Percentiles rank a stretch among this genome's conserved stretches.
These are phyloP conservation scores for Spergularia bocconei DNA, from an alignment of 148 eudicot species.

Conservation along the genomic window DNA sequence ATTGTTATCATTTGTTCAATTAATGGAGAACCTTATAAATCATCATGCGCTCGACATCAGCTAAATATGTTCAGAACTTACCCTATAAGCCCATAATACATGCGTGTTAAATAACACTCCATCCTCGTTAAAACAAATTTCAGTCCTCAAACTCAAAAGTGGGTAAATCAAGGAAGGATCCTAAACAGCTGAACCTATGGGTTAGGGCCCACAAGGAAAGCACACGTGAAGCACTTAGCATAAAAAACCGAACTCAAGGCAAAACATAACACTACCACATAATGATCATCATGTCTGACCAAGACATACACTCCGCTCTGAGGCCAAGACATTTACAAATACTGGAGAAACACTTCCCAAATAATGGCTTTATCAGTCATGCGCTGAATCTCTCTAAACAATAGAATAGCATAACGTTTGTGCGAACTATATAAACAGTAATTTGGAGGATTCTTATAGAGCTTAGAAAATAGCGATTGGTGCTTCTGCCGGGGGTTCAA, in stretches of 20 bases:
- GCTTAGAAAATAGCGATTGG: neutral
- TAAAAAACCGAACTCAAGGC: slow-evolving; percentile 1
- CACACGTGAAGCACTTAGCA: neutral
- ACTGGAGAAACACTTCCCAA: neutral
- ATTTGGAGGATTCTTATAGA: neutral
- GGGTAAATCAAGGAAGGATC: neutral
- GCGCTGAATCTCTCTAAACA: neutral
- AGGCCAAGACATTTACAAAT: neutral
- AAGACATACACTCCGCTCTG: neutral
- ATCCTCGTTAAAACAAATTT: neutral
- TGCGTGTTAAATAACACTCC: neutral
- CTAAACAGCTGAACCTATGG: neutral
- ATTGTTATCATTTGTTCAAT: neutral
- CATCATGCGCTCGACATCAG: too few species aligned
- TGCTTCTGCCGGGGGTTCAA: too few species aligned
- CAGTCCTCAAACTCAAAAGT: slow-evolving; percentile 6
- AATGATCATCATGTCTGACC: neutral
- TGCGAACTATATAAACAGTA: neutral
- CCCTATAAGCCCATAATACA: neutral
- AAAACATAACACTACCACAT: neutral
- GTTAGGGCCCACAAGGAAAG: too few species aligned
- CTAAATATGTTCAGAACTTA: too few species aligned
- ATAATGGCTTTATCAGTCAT: neutral
- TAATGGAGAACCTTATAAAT: neutral
- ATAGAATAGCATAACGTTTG: neutral